Percentiles rank a stretch among this genome's conserved stretches.
These are phyloP conservation scores for Musa schizocarpa DNA, from an alignment of 176 grass and related monocot genomes.

Conservation along the genomic window DNA sequence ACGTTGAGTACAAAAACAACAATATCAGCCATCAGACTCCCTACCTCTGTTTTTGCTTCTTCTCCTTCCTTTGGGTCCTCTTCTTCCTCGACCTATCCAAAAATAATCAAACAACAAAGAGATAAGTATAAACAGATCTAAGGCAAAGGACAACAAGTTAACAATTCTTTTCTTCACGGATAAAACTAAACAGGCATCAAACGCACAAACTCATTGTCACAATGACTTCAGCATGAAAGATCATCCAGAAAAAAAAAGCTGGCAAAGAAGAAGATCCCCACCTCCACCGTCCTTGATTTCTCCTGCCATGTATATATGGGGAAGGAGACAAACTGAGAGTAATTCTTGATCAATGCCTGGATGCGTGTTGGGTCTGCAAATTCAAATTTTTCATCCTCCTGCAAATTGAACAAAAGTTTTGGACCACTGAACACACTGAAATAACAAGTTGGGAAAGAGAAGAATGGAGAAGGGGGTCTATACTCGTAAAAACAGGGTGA, in stretches of 20 bases:
- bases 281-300: conserved; percentile 87
- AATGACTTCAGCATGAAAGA: neutral
- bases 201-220: no score
- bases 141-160: neutral
- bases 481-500: conserved; percentile 81
- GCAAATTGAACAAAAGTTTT: neutral
- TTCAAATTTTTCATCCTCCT: conserved; percentile 86
- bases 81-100: conserved; percentile 61
- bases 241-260: neutral
- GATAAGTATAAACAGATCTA: neutral
- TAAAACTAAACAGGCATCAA: neutral
- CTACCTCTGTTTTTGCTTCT: conserved; percentile 46
- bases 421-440: neutral
- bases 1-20: neutral
- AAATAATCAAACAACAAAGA: conserved; percentile 14
- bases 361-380: conserved; percentile 63
- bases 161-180: neutral
- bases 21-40: conserved; percentile 13
- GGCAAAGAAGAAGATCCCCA: neutral
- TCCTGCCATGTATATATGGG: conserved; percentile 94
- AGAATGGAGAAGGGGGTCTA: neutral
- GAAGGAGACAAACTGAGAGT: conserved; percentile 88
- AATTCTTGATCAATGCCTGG: conserved; percentile 85
- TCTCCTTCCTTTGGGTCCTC: conserved; percentile 65
- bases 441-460: conserved; percentile 17